Conservation (phyloP, 768 basidiomycete genomes). For the Pleurotus giganteus region DNA sequence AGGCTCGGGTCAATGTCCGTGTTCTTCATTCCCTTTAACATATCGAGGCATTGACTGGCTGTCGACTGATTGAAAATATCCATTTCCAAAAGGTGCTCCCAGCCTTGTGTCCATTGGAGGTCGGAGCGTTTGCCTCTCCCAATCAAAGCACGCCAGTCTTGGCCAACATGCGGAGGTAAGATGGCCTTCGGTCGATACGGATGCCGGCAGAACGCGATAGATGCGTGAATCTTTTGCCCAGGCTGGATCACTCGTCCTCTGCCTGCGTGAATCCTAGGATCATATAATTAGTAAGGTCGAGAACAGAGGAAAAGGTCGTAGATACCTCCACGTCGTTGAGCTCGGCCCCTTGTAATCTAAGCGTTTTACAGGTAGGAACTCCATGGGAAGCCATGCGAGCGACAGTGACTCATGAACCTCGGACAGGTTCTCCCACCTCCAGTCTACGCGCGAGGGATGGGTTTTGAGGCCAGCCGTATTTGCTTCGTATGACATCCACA, state of each 20-base stretch:
- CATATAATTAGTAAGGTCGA: background rate
- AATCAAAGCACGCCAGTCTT: background rate
- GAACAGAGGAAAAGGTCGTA: background rate
- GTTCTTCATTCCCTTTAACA: background rate
- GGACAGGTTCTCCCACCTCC: constrained; percentile 5
- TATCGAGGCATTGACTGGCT: constrained; percentile 5
- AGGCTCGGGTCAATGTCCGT: background rate
- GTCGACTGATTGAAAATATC: constrained; percentile 13
- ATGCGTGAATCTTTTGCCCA: constrained; percentile 15
- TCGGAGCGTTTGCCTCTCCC: background rate
- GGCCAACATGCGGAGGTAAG: background rate
- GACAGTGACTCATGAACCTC: constrained; percentile 1
- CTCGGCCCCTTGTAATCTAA: background rate
- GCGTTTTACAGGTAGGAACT: constrained; percentile 7
- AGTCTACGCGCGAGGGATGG: constrained; percentile 3
- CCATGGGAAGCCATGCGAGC: background rate
- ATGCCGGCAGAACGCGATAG: constrained; percentile 4
- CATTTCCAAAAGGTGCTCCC: constrained; percentile 12
- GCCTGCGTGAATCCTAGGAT: background rate
- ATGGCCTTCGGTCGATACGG: constrained; percentile 10
- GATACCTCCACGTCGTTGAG: constrained; percentile 2
- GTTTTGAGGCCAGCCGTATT: constrained; percentile 14
- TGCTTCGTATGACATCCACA: constrained; percentile 18
- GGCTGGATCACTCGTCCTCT: constrained; percentile 3
- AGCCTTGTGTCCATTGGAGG: constrained; percentile 10